Evolutionary conservation across 495 filamentous ascomycete species (phyloP).

Genomic region (Penicillium antarcticum): DNA sequence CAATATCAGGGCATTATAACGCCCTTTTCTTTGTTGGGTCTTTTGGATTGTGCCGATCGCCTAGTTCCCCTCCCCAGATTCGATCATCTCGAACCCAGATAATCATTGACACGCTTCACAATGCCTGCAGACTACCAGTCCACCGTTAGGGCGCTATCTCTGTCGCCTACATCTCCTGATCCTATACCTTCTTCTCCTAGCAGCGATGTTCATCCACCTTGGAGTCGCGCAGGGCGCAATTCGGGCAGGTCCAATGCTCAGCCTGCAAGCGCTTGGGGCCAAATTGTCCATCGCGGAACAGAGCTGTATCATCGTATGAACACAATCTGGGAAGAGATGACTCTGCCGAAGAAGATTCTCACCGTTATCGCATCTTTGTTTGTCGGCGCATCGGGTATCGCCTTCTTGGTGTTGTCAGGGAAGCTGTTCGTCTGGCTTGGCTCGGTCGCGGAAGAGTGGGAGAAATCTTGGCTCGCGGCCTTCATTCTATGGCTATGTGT

Average conservation of each 20-base stretch:
- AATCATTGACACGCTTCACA: conserved; percentile 5
- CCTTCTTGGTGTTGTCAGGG: conserved; percentile 74
- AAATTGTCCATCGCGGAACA: conserved; percentile 40
- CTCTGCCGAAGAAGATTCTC: conserved; percentile 58
- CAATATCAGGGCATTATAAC: conserved; percentile 5
- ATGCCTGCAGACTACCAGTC: conserved; percentile 61
- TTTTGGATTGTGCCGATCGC: conserved; percentile 11
- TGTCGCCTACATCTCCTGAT: conserved; percentile 53
- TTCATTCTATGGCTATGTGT: conserved; percentile 74
- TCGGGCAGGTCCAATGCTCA: conserved; percentile 23
- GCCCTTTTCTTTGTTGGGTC: conserved; percentile 8
- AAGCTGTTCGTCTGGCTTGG: conserved; percentile 69
- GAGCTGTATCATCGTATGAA: conserved; percentile 19
- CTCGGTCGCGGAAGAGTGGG: conserved; percentile 71
- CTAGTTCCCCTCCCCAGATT: background rate
- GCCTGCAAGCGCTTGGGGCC: conserved; percentile 36
- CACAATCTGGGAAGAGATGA: conserved; percentile 52
- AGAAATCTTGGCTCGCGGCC: conserved; percentile 65
- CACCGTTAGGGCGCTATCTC: conserved; percentile 62
- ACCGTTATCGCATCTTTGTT: conserved; percentile 48
- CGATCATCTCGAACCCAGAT: conserved; percentile 1
- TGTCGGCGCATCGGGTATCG: conserved; percentile 50
- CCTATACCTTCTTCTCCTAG: conserved; percentile 25
- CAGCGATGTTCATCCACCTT: conserved; percentile 41
- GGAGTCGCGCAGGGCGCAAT: conserved; percentile 37